Conservation (phyloP, 2,329 filamentous ascomycete genomes). For the Blastomyces silverae region DNA sequence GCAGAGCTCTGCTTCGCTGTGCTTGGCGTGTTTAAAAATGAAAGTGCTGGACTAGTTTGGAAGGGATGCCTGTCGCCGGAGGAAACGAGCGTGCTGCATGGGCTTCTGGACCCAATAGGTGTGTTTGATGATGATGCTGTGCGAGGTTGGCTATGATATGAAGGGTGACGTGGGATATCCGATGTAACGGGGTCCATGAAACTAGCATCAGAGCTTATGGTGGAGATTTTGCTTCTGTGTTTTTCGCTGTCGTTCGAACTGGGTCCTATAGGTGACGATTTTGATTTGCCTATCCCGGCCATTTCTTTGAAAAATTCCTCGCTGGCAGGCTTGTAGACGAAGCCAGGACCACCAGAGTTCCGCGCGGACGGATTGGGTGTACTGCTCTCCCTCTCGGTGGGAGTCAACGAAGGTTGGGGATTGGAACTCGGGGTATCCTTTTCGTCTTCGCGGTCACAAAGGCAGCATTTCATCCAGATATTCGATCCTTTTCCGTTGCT, state of each 20-base stretch:
- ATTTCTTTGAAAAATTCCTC: conserved; percentile 22
- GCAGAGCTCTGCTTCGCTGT: conserved; percentile 5
- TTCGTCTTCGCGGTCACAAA: conserved; percentile 1
- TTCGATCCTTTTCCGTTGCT: conserved; percentile 6
- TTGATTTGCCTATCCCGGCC: conserved; percentile 21
- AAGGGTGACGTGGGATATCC: conserved; percentile 21
- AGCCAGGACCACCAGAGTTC: conserved; percentile 13
- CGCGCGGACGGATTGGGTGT: conserved; percentile 5
- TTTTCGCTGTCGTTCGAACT: conserved; percentile 6
- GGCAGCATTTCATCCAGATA: conserved; percentile 3
- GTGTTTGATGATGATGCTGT: background rate
- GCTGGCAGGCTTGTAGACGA: conserved; percentile 23
- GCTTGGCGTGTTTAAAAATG: conserved; percentile 1
- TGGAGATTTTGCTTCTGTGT: conserved; percentile 10
- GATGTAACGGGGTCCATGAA: conserved; percentile 11
- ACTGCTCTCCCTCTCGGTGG: background rate
- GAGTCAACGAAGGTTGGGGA: background rate
- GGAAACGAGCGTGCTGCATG: background rate
- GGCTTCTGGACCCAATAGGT: conserved; percentile 6
- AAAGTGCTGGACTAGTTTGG: conserved; percentile 10
- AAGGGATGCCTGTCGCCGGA: conserved; percentile 1
- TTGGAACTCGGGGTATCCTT: background rate
- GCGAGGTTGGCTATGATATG: conserved; percentile 15
- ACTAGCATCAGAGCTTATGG: conserved; percentile 12
- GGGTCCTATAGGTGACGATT: background rate